Evolutionary conservation across 768 basidiomycete species (phyloP), one percentile per base, ranked within the genome.

Genomic region (Leccinum longicurvipes): DNA sequence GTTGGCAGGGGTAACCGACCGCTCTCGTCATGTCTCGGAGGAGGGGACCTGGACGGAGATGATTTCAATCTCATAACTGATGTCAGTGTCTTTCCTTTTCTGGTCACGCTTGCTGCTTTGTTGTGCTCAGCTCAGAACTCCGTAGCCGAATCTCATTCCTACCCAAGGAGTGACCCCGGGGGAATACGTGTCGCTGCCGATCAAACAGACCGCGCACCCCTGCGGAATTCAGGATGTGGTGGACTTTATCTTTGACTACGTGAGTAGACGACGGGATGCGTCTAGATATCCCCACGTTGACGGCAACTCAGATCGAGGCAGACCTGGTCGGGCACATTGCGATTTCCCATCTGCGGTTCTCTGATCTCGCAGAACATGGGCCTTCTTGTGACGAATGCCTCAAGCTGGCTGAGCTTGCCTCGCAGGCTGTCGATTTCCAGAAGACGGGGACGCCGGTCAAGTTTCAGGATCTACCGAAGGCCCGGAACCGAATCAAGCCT

Each of bases 31-130:
- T 74, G 72, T 56, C 74, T 82, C 15, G 80, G 80, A 25, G 82
- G 81, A 23, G 82, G 82, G 8, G 81, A 82, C 65, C 66, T 82
- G 46, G 81, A 82, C 58, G 81, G 80, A 5, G 80, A 81, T 51
- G 74, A 77, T 21, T 82, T 78, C 52, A 80, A 79, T 62, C 39
- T 80, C n/a, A 76, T 79, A 46, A 66, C 74, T 34, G 72, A 78
- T 53, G 77, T 78, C 60, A 70, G 64, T n/a, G 36, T 49, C 8
- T 56, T 55, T 41, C 36, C 29, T 15, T 51, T 54, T 28, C 25
- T 29, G 46, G 29, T 34, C n/a, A 17, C 3, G 15, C 25, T 3
- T 28, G 24, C 9, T 53, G 50, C 47, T 51, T 56, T 63, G 55
- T 59, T 39, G 29, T 24, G 17, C 57, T 54, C 8, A 44, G 21